Percentiles rank a stretch among this genome's conserved stretches.
These are phyloP conservation scores for Plasmodium falciparum DNA, from an alignment of 169 alveolate species.

Conservation along the genomic window DNA sequence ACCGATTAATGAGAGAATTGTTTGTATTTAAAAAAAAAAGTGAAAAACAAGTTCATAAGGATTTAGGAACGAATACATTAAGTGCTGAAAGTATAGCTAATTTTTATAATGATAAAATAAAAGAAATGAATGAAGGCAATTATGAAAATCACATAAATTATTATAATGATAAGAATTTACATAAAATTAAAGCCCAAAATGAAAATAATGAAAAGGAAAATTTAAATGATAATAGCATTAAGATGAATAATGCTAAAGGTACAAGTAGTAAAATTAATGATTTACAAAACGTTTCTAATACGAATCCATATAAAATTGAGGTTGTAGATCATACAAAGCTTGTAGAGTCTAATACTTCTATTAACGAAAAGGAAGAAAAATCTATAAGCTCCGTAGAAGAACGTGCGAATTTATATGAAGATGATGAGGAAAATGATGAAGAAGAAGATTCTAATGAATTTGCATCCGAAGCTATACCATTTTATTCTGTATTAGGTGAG, in stretches of 20 bases:
- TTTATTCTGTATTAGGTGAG: constrained; percentile 72
- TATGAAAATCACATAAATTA: too few relatives aligned
- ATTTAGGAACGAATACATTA: not conserved
- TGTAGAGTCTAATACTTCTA: too few relatives aligned
- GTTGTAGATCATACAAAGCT: not conserved
- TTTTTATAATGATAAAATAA: constrained; percentile 22
- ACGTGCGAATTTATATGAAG: not conserved
- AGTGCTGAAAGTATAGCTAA: constrained; percentile 23
- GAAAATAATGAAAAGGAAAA: too few relatives aligned
- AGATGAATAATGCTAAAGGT: not conserved
- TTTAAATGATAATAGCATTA: not conserved
- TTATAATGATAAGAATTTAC: constrained; percentile 2
- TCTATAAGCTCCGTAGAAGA: not conserved
- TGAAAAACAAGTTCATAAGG: constrained; percentile 25
- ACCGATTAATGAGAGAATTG: constrained; percentile 41
- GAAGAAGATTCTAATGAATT: constrained; percentile 7
- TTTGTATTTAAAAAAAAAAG: constrained; percentile 46
- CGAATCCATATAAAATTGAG: not conserved
- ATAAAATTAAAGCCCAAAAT: not conserved
- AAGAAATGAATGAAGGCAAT: constrained; percentile 20
- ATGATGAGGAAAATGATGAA: constrained; percentile 30
- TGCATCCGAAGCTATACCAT: constrained; percentile 33
- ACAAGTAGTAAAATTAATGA: not conserved
- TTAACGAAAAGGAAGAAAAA: too few relatives aligned
- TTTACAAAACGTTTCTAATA: not conserved